Evolutionary conservation across 2,329 filamentous ascomycete species (phyloP).

Genomic region (Pseudocercospora fijiensis): DNA sequence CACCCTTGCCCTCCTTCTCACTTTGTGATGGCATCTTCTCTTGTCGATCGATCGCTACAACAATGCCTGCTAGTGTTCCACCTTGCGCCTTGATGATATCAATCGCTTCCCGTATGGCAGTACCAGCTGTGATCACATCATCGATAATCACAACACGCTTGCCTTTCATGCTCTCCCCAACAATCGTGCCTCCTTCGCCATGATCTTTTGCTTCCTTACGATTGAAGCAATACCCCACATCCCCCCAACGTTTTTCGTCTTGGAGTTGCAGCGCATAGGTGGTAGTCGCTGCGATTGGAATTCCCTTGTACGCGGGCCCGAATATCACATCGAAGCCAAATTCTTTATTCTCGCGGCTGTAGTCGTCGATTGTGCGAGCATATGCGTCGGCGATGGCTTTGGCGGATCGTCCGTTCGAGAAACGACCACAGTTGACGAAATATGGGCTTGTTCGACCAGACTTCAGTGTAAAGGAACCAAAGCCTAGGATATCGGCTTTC

Average conservation of each 20-base stretch:
- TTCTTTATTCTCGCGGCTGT: conserved; percentile 45
- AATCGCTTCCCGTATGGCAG: conserved; percentile 88
- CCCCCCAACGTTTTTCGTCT: conserved; percentile 63
- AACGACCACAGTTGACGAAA: conserved; percentile 95
- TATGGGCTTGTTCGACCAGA: conserved; percentile 88
- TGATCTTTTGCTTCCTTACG: conserved; percentile 96
- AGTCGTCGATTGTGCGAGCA: conserved; percentile 59
- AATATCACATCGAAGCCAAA: conserved; percentile 81
- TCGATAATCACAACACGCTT: conserved; percentile 89
- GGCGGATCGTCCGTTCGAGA: conserved; percentile 78
- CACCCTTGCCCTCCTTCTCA: conserved; percentile 46
- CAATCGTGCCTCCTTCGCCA: conserved; percentile 90
- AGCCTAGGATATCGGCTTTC: conserved; percentile 68
- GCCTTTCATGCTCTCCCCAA: conserved; percentile 80
- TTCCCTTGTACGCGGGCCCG: conserved; percentile 94
- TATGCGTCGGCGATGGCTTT: conserved; percentile 78
- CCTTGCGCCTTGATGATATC: conserved; percentile 84
- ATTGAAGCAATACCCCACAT: conserved; percentile 84
- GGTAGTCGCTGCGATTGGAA: conserved; percentile 79
- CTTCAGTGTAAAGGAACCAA: conserved; percentile 86
- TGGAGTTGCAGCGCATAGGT: conserved; percentile 72
- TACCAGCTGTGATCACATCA: conserved; percentile 94
- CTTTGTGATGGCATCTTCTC: conserved; percentile 68
- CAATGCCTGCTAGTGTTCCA: conserved; percentile 78
- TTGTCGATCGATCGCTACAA: conserved; percentile 84